Evolutionary conservation across 768 basidiomycete species (phyloP).

Genomic region (Pisolithus tinctorius): DNA sequence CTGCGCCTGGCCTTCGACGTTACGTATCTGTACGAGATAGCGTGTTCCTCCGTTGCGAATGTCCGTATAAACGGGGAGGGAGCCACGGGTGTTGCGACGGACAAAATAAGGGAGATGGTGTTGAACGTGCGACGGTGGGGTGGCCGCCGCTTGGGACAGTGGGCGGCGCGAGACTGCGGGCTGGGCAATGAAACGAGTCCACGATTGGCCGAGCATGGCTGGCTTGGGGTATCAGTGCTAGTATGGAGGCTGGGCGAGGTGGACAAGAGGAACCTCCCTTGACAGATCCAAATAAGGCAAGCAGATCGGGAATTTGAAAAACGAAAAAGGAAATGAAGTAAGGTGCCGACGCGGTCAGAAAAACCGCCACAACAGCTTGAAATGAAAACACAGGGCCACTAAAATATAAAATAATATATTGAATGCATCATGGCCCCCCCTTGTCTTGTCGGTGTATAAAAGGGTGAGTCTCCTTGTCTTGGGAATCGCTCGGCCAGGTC

Average conservation of each 20-base stretch:
- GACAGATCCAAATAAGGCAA: background rate
- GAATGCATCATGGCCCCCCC: background rate
- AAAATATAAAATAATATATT: too few relatives aligned
- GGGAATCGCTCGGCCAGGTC: background rate
- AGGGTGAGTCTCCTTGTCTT: background rate
- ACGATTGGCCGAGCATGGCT: background rate
- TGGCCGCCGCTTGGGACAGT: too few relatives aligned
- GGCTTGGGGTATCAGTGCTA: background rate
- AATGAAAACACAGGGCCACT: too few relatives aligned
- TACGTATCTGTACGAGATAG: slow-evolving; percentile 52
- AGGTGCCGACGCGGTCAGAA: too few relatives aligned
- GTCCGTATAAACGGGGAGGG: slow-evolving; percentile 72
- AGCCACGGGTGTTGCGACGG: slow-evolving; percentile 58
- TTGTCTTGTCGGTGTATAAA: too few relatives aligned
- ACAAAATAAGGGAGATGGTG: slow-evolving; percentile 42
- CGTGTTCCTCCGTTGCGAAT: slow-evolving; percentile 60
- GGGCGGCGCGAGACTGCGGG: too few relatives aligned
- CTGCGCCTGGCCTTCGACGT: slow-evolving; percentile 56
- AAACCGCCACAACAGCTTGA: too few relatives aligned
- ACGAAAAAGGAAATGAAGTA: too few relatives aligned
- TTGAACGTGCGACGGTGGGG: background rate
- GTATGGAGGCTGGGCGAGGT: background rate
- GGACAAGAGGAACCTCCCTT: background rate
- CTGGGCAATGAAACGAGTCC: too few relatives aligned
- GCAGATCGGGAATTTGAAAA: background rate